Conservation (phyloP, 108 stramenopile genomes). For the Skeletonema potamos region DNA sequence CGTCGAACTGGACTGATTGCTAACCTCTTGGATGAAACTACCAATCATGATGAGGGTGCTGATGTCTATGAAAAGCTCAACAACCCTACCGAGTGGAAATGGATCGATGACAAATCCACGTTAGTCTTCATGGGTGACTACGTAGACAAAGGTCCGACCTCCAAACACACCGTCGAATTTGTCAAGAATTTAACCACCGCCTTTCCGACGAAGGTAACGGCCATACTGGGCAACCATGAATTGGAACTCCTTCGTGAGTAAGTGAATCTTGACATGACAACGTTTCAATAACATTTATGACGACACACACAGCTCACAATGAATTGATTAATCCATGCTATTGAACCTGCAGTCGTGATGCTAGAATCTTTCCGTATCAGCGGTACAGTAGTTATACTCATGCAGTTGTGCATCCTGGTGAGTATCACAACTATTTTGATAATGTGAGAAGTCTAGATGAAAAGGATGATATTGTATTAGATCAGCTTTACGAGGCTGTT, state of each 20-base stretch:
- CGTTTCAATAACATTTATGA: no score
- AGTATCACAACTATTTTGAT: conserved; percentile 53
- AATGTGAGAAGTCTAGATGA: conserved; percentile 27
- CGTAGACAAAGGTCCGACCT: conserved; percentile 64
- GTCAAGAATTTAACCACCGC: conserved; percentile 47
- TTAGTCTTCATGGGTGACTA: conserved; percentile 71
- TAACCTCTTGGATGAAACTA: conserved; percentile 24
- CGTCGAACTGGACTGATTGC: conserved; percentile 49
- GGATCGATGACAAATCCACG: conserved; percentile 29
- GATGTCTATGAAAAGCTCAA: conserved; percentile 20
- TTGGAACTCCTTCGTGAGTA: conserved; percentile 57
- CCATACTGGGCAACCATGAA: conserved; percentile 68
- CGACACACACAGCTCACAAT: no score
- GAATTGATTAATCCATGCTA: no score
- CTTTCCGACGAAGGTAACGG: conserved; percentile 52
- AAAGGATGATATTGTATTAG: conserved; percentile 50
- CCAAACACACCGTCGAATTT: conserved; percentile 55
- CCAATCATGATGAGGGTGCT: background rate
- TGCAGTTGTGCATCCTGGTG: conserved; percentile 59
- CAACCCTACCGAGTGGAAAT: conserved; percentile 29
- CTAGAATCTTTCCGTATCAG: conserved; percentile 12
- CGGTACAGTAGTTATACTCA: conserved; percentile 45
- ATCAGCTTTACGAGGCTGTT: conserved; percentile 53
- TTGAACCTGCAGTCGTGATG: no score
- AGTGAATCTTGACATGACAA: no score